phyloP scores from a whole-genome alignment of 495 filamentous ascomycete species.

The Tetracladium marchalianum region DNA sequence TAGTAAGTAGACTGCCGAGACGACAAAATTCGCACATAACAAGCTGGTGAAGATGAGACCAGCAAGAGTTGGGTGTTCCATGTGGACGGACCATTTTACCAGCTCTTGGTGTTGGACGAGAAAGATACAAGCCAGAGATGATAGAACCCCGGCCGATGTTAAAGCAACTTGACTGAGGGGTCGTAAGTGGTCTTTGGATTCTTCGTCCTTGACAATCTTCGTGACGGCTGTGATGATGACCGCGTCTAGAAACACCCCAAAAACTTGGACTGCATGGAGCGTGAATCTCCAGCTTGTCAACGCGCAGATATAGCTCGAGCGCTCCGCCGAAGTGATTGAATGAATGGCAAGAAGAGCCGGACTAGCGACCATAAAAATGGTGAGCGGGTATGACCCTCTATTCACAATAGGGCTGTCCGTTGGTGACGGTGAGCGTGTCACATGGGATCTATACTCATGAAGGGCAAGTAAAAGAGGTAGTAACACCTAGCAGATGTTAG shows the following conservation, averaged over 20 bases:
- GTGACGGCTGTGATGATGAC: conserved; percentile 1
- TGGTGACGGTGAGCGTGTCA: too few relatives aligned
- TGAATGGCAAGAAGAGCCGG: neutral
- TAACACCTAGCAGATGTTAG: conserved; percentile 2
- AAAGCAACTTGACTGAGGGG: neutral
- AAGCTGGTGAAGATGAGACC: neutral
- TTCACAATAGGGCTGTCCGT: too few relatives aligned
- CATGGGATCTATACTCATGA: neutral
- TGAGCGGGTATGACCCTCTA: too few relatives aligned
- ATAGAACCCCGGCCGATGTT: neutral
- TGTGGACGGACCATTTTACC: neutral
- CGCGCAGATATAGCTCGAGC: conserved; percentile 7
- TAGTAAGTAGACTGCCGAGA: conserved; percentile 1
- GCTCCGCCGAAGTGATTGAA: neutral
- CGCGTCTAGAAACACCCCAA: conserved; percentile 8
- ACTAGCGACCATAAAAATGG: neutral
- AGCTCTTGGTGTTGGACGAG: conserved; percentile 2
- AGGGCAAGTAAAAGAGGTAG: conserved; percentile 4
- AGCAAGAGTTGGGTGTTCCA: neutral
- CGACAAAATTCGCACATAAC: conserved; percentile 1
- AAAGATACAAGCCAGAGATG: neutral
- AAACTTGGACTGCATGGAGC: conserved; percentile 1
- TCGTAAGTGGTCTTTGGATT: neutral
- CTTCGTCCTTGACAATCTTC: neutral
- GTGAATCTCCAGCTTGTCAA: neutral